Evolutionary conservation across 1,284 basidiomycete genomes (phyloP), one percentile per base, ranked within the genome.

Genomic region (Megacollybia platyphylla): DNA sequence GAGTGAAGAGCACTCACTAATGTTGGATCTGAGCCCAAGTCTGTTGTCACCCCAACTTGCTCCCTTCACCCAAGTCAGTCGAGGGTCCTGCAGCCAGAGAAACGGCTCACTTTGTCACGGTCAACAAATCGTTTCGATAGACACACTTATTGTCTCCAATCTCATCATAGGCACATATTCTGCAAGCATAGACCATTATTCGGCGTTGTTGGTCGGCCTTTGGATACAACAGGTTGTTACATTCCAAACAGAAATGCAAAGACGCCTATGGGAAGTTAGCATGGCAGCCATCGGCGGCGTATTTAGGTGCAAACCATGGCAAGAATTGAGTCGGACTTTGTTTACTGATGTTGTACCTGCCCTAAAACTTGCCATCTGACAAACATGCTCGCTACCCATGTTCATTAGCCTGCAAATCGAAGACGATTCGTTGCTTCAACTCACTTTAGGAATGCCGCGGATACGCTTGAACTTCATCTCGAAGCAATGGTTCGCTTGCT

Each of bases 191-290:
- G 45, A 94, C 78, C 69, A 98, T 84, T 42, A 87, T 78, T 44
- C 87, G 77, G 40, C 90, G 82, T 50, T 83, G 74, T 48, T 79
- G 80, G 60, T 97, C 92, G 27, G 87, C 89, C 67, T 90, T 79
- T 18, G 92, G 92, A 58, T 94, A 94, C 40, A 97, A 71, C 32
- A 97, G 73, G 61, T 97, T 96, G 70, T 94, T 96, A 70, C 88
- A 91, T 68, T 91, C 87, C 36, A 79, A 79, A 56, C 88, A 91
- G 61, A 90, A 91, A 56, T 87, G 81, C 29, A 90, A 74, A 1
- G 84, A 84, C 4, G 81, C 76, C 82, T 84, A 46, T 34, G 3
- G 11, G 15, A 15, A 15, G 10, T 34, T 6, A 34, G 6, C 15
- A 34, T 24, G 20, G 15, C 7, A 2, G 31, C 4, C 7, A 6